Evolutionary conservation across 768 basidiomycete genomes (phyloP).

Genomic region (Lentinula raphanica): DNA sequence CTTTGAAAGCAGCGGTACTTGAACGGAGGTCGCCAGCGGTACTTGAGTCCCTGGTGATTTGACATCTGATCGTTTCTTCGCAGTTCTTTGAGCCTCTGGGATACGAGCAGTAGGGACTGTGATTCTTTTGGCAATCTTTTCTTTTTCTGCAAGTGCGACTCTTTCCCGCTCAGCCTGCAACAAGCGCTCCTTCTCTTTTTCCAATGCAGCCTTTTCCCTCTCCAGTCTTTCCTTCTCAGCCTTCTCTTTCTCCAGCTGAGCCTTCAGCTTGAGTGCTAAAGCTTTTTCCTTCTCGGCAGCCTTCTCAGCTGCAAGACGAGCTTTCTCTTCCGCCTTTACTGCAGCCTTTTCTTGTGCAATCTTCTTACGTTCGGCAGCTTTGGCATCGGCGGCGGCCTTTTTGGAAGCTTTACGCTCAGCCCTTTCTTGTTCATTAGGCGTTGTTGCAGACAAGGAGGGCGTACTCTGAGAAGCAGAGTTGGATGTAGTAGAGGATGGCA

Average conservation of each 20-base stretch:
- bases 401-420: slow-evolving; percentile 60
- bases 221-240: slow-evolving; percentile 33
- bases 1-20: slow-evolving; percentile 74
- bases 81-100: slow-evolving; percentile 13
- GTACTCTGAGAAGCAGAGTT: slow-evolving; percentile 23
- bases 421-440: slow-evolving; percentile 36
- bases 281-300: slow-evolving; percentile 47
- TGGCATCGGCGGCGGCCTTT: slow-evolving; percentile 58
- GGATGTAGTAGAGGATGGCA: slow-evolving; percentile 35
- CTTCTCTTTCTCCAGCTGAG: slow-evolving; percentile 29
- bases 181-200: slow-evolving; percentile 25
- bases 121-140: slow-evolving; percentile 11
- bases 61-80: slow-evolving; percentile 14
- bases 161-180: slow-evolving; percentile 33
- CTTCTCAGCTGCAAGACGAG: slow-evolving; percentile 49
- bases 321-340: slow-evolving; percentile 49
- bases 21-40: slow-evolving; percentile 26
- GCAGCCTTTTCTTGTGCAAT: slow-evolving; percentile 55
- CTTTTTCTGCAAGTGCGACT: slow-evolving; percentile 21
- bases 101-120: slow-evolving; percentile 2
- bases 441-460: slow-evolving; percentile 22
- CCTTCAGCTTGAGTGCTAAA: slow-evolving; percentile 31
- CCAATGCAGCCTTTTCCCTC: slow-evolving; percentile 33
- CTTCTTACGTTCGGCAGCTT: slow-evolving; percentile 56
- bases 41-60: slow-evolving; percentile 12